Base-by-base conservation (phyloP, 2,329 filamentous ascomycete genomes). In the Tolypocladium ophioglossoides region DNA sequence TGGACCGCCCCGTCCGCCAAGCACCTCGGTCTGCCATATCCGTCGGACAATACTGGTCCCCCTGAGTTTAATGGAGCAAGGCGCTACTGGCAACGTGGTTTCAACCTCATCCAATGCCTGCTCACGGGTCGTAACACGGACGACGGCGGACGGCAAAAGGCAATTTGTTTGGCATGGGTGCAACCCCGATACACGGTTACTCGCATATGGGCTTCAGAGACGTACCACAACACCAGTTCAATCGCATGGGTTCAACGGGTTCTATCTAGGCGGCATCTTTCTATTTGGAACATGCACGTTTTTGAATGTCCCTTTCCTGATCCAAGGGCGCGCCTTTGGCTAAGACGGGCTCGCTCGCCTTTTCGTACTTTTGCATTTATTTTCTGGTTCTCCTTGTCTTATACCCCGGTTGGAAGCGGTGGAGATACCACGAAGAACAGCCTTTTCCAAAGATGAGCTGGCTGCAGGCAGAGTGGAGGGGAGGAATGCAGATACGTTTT, bases 391-490 rank as follows among this genome's bases (percentile, higher is more conserved):
- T 47, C 53, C 52, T 59, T 54, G 56, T 53, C 50, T 56, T 47
- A 56, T 51, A 38, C 53, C 47, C 52, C 52, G 54, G 56, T 39
- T 52, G 57, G 57, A 55, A 57, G 56, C 53, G 59, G 57, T 60
- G 59, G 59, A 61, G 54, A 61, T 61, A 60, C 58, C 59, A 60
- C 34, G 44, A 37, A 39, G 30, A 35, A 34, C 11, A 32, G 27
- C 38, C 32, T 46, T 30, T 16, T 10, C 37, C 22, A 20, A 50
- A 39, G 32, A 32, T 47, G 20, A 39, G 18, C 27, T 20, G 30
- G 10, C 18, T 20, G 30, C 44, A 48, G 30, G 27, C 18, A 34
- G 27, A 16, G 44, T 24, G 27, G 27, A 20, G n/a, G 44, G 27
- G 4, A n/a, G 27, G 10, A 32, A 27, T 34, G 27, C 44, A 47